A percentile compares a stretch with the other conserved stretches of the same genome.
phyloP scores from a whole-genome alignment of 2,329 filamentous ascomycete genomes.

The Diaporthe vexans region DNA sequence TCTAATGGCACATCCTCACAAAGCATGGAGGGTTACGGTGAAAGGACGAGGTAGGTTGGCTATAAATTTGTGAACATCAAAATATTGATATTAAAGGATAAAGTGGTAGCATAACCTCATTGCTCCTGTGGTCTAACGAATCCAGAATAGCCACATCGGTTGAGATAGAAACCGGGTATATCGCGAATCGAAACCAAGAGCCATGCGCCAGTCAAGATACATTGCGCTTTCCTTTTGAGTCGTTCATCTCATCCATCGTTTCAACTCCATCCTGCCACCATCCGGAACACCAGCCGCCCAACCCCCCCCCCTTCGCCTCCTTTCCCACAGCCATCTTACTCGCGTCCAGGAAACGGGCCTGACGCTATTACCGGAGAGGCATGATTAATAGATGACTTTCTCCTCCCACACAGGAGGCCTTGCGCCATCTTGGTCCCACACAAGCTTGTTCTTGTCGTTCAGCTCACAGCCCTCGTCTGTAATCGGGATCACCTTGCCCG shows the following conservation, averaged over 20 bases:
- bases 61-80: not conserved
- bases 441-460: conserved; percentile 73
- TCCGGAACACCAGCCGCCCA: not conserved
- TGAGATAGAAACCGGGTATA: conserved; percentile 29
- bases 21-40: not conserved
- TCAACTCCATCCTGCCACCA: not conserved
- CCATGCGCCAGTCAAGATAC: conserved; percentile 9
- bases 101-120: conserved; percentile 35
- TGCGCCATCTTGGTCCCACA: conserved; percentile 52
- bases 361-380: not conserved
- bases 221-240: not conserved
- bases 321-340: not conserved
- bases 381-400: conserved; percentile 52
- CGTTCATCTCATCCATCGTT: conserved; percentile 6
- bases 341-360: not conserved
- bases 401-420: conserved; percentile 54
- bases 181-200: conserved; percentile 4
- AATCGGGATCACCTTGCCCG: conserved; percentile 79
- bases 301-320: not conserved
- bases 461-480: conserved; percentile 83
- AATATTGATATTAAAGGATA: not conserved
- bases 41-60: too few species aligned
- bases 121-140: not conserved
- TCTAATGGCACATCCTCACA: not conserved
- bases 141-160: conserved; percentile 24